Evolutionary conservation across 2,329 filamentous ascomycete species (phyloP), one percentile per base, ranked within the genome.

Genomic region (Hymenoscyphus fructigenus): DNA sequence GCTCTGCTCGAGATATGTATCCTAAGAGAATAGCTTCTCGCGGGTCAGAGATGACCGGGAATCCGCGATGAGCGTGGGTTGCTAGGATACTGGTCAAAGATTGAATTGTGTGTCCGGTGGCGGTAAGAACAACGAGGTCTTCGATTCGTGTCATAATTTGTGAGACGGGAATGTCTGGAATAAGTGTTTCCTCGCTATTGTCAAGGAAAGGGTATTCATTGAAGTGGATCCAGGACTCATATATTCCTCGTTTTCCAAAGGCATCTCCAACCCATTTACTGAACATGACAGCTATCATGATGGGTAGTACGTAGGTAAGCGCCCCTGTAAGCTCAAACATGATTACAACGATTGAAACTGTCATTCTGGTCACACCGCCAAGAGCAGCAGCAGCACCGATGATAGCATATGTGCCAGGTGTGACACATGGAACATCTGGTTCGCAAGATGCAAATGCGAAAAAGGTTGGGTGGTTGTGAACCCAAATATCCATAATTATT

Each of bases 311-410:
- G 75, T 98, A 98, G 0, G 93, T 96, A 32, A 99, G 84, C 1
- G 95, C 95, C 61, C 95, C 95, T 0, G 95, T 99, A 63, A 99
- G 88, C 80, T 99, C 95, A 75, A 99, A 99, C 91, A 97, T 97
- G 79, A 99, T 99, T 73, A 98, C 95, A 4, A 99, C 94, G 70
- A 99, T 97, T 14, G 93, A 97, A 12, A 97, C 93, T 0, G 95
- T 99, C 88, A 99, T 96, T 70, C 94, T 88, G 20, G 94, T 98
- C 41, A 96, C 92, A 58, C 95, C 95, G 5, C 91, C 92, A 1
- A 99, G 86, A n/a, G 94, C 92, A 3, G 95, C 93, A 0, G 95
- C 94, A 0, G 95, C 95, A 38, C 95, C 95, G 67, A 99, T 91
- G 72, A 99, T 96, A 68, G 95, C 95, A 75, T 99, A 99, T 1